Evolutionary conservation across 106 monocot genomes (phyloP).

Genomic region (Apostasia ramifera): DNA sequence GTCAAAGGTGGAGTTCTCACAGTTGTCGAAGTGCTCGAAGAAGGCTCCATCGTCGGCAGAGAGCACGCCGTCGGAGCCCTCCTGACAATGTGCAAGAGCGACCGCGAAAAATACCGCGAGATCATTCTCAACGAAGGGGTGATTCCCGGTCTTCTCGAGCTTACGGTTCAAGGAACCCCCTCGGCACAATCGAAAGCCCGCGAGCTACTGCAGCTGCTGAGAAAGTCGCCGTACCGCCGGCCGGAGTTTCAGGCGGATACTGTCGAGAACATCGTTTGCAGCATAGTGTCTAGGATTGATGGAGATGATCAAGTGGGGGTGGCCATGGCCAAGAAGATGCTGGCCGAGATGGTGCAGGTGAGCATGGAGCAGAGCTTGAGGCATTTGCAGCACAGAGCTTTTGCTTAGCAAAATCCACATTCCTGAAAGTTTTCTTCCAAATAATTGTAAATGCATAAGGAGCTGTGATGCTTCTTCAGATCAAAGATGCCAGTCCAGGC

Average conservation of each 20-base stretch:
- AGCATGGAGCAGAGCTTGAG: conserved; percentile 48
- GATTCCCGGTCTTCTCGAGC: conserved; percentile 70
- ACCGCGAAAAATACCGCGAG: conserved; percentile 38
- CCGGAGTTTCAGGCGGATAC: conserved; percentile 25
- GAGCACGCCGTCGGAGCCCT: conserved; percentile 48
- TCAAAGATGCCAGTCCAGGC: conserved; percentile 11
- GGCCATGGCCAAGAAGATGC: conserved; percentile 62
- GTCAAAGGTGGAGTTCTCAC: conserved; percentile 70
- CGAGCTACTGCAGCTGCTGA: conserved; percentile 33
- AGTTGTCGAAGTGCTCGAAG: conserved; percentile 78
- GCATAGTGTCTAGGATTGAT: conserved; percentile 42
- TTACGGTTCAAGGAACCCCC: conserved; percentile 57
- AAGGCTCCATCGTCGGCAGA: conserved; percentile 30
- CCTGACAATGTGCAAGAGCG: conserved; percentile 43
- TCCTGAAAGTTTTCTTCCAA: not conserved
- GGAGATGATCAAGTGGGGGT: conserved; percentile 32
- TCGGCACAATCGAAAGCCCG: conserved; percentile 35
- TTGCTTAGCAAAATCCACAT: not conserved
- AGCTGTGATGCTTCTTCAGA: no score
- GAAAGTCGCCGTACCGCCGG: conserved; percentile 26
- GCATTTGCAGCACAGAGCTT: conserved; percentile 24
- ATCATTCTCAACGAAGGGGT: conserved; percentile 61
- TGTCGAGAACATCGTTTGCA: conserved; percentile 37
- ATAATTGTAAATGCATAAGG: not conserved
- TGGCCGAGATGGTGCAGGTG: conserved; percentile 68